phyloP scores from a whole-genome alignment of 1,139 yeast species.

The Debaryomyces udenii region DNA sequence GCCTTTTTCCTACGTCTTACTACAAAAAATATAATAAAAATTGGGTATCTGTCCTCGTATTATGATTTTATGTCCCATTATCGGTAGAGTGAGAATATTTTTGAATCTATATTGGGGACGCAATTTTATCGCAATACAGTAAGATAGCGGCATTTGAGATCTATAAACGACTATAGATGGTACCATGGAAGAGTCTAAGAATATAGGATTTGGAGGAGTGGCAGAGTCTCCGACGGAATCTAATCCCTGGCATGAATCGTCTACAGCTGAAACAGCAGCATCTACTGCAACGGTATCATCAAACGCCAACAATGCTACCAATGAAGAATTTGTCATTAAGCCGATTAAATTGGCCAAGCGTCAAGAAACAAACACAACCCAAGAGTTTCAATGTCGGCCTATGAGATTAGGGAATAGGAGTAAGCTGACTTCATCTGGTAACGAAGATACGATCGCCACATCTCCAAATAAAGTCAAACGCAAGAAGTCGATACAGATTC shows the following conservation, averaged over 20 bases:
- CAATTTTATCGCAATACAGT: background rate
- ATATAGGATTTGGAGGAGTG: constrained; percentile 2
- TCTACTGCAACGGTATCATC: constrained; percentile 3
- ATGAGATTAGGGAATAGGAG: constrained; percentile 30
- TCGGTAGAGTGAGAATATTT: constrained; percentile 4
- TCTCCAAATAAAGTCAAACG: constrained; percentile 6
- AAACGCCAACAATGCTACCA: background rate
- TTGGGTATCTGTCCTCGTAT: too few relatives aligned
- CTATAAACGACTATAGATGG: constrained; percentile 4
- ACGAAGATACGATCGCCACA: constrained; percentile 10
- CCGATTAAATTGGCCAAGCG: constrained; percentile 40
- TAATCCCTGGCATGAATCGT: constrained; percentile 4
- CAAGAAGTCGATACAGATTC: constrained; percentile 35
- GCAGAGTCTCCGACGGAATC: background rate
- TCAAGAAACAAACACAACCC: constrained; percentile 20
- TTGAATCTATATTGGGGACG: background rate
- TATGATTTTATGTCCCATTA: too few relatives aligned
- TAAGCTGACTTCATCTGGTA: constrained; percentile 9
- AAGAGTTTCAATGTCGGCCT: constrained; percentile 39
- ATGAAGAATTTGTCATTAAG: constrained; percentile 22
- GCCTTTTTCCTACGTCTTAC: too few relatives aligned
- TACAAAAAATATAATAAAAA: too few relatives aligned
- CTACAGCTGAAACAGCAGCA: constrained; percentile 2
- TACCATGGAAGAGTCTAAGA: constrained; percentile 7
- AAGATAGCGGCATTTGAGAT: background rate